Evolutionary conservation across 1,139 yeast species (phyloP).

Genomic region (Yamadazyma diddensiae): DNA sequence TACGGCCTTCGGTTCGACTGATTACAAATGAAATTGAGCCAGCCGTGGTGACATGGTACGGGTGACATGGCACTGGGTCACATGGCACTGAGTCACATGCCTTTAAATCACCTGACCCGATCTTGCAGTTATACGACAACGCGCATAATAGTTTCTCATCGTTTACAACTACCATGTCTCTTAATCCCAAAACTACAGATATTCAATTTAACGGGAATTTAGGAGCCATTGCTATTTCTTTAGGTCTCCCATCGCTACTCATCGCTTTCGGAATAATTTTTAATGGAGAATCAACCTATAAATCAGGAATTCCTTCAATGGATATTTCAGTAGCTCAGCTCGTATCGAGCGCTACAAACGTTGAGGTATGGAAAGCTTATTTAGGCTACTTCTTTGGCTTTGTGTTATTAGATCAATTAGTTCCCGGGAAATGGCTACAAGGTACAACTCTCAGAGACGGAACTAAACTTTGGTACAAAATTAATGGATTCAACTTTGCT

Average conservation of each 20-base stretch:
- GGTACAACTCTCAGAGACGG: conserved; percentile 83
- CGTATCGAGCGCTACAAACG: conserved; percentile 30
- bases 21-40: too few relatives aligned
- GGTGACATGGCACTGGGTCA: too few relatives aligned
- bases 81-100: too few relatives aligned
- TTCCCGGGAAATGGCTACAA: conserved; percentile 68
- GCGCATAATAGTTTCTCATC: too few relatives aligned
- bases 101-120: too few relatives aligned
- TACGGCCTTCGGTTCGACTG: too few relatives aligned
- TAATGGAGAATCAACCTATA: conserved; percentile 50
- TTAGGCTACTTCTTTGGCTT: conserved; percentile 71
- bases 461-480: conserved; percentile 63
- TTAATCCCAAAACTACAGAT: conserved; percentile 72
- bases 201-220: conserved; percentile 74
- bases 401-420: conserved; percentile 56
- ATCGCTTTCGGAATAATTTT: conserved; percentile 55
- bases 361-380: conserved; percentile 60
- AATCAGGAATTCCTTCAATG: conserved; percentile 45
- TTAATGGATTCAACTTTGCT: conserved; percentile 71
- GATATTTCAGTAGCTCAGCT: conserved; percentile 10
- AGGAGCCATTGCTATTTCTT: conserved; percentile 68
- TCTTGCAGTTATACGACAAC: too few relatives aligned
- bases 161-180: conserved; percentile 6
- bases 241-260: conserved; percentile 66
- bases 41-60: too few relatives aligned